A percentile compares a stretch with the other conserved stretches of the same genome.
phyloP scores from a whole-genome alignment of 129 eudicot species.

The Smallanthus sonchifolius region DNA sequence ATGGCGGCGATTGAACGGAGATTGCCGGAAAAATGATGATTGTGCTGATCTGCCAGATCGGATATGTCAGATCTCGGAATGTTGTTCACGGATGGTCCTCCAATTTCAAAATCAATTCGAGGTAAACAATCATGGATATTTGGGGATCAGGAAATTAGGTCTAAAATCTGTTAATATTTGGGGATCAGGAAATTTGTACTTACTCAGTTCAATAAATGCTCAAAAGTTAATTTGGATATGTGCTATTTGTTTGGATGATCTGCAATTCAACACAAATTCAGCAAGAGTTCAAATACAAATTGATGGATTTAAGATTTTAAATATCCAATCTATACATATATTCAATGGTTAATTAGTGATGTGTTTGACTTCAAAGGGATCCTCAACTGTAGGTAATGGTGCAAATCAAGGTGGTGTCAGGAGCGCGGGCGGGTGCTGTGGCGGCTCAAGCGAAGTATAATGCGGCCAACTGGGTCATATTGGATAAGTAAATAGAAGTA shows the following conservation, averaged over 20 bases:
- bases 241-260: neutral
- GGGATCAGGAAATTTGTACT: neutral
- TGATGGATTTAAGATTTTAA: neutral
- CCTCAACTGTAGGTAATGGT: slow-evolving; percentile 59
- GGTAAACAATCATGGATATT: slow-evolving; percentile 31
- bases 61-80: slow-evolving; percentile 66
- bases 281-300: neutral
- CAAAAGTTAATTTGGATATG: neutral
- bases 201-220: neutral
- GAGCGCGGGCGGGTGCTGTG: slow-evolving; percentile 59
- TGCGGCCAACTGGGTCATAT: slow-evolving; percentile 84
- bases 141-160: neutral
- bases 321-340: neutral
- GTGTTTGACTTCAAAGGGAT: neutral
- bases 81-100: slow-evolving; percentile 90
- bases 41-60: slow-evolving; percentile 48
- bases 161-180: neutral
- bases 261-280: neutral
- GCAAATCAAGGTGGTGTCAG: slow-evolving; percentile 73
- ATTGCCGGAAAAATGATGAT: slow-evolving; percentile 45
- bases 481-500: slow-evolving; percentile 92
- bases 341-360: neutral
- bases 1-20: slow-evolving; percentile 49
- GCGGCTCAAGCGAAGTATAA: slow-evolving; percentile 82
- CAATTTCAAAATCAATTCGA: slow-evolving; percentile 62